Evolutionary conservation across 495 filamentous ascomycete genomes (phyloP).

Genomic region (Penicillium turbatum): DNA sequence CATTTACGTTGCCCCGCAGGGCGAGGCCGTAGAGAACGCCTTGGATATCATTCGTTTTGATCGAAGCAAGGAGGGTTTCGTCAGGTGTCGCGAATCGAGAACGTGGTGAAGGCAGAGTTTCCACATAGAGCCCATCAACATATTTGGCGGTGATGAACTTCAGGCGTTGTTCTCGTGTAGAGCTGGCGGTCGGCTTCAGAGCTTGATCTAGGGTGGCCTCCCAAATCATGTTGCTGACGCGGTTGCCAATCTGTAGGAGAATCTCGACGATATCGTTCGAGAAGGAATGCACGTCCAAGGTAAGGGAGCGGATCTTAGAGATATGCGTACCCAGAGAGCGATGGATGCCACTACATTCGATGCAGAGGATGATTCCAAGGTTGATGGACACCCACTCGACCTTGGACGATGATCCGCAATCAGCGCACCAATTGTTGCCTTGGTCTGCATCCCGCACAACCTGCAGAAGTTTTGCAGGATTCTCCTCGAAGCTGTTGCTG

Average conservation of each 20-base stretch:
- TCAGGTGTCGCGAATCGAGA: conserved; percentile 78
- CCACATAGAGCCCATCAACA: conserved; percentile 74
- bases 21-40: conserved; percentile 89
- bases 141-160: conserved; percentile 96
- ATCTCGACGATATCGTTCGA: conserved; percentile 94
- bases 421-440: conserved; percentile 91
- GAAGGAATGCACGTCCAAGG: conserved; percentile 91
- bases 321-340: conserved; percentile 96
- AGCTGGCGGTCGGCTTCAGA: conserved; percentile 65
- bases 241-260: conserved; percentile 87
- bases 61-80: conserved; percentile 85
- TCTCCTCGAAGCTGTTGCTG: conserved; percentile 69
- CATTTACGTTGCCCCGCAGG: conserved; percentile 81
- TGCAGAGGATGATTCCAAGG: conserved; percentile 91
- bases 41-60: conserved; percentile 91
- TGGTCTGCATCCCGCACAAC: conserved; percentile 85
- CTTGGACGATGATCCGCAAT: conserved; percentile 86
- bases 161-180: conserved; percentile 82
- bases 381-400: conserved; percentile 99
- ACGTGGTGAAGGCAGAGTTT: conserved; percentile 66
- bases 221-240: conserved; percentile 94
- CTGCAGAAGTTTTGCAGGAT: conserved; percentile 80
- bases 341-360: conserved; percentile 97
- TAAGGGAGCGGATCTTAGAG: conserved; percentile 93
- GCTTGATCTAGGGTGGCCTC: conserved; percentile 75